phyloP scores from a whole-genome alignment of 176 grass and related monocot species.

The Echinochloa phyllopogon region DNA sequence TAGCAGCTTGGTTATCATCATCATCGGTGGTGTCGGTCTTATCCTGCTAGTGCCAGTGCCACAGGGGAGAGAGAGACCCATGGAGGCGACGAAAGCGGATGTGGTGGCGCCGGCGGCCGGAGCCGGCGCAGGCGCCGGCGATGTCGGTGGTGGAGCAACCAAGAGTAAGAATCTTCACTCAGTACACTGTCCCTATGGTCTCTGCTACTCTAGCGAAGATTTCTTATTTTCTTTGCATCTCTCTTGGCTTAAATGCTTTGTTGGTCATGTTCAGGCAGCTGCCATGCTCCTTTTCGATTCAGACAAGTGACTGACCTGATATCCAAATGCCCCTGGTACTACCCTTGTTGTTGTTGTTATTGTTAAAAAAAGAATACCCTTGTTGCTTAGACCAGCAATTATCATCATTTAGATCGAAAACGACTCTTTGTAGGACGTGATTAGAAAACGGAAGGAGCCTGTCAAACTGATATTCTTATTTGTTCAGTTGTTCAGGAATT shows the following conservation, averaged over 20 bases:
- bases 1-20: background rate
- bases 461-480: background rate
- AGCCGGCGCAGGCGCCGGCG: background rate
- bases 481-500: background rate
- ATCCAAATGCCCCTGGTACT: background rate
- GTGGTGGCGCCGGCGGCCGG: slow-evolving; percentile 17
- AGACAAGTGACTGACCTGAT: background rate
- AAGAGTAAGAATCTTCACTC: slow-evolving; percentile 39
- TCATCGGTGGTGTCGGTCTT: no score
- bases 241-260: background rate
- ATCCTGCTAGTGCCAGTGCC: background rate
- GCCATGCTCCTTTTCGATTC: background rate
- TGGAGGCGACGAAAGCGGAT: background rate
- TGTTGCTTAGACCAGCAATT: background rate
- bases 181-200: background rate
- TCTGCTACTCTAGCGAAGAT: no score
- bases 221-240: no score
- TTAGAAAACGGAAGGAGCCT: background rate
- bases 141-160: background rate
- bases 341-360: no score
- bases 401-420: background rate
- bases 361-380: no score
- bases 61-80: background rate
- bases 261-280: background rate
- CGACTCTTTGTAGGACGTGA: background rate